Base-by-base conservation (phyloP, 352 stramenopile genomes). In the Globisporangium cylindrosporum region DNA sequence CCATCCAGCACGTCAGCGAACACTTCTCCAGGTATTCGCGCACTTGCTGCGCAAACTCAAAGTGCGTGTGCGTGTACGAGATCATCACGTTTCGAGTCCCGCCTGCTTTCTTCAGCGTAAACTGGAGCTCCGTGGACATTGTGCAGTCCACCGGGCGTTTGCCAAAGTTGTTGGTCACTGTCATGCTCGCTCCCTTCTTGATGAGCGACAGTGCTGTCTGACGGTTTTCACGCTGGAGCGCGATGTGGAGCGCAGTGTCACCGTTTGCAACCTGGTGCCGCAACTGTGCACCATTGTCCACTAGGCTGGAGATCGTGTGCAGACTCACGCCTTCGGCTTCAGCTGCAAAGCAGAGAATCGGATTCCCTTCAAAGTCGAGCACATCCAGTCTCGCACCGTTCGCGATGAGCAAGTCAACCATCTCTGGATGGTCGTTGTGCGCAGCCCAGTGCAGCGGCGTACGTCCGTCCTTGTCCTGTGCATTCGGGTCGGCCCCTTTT, bases 71-170 rank as follows among this genome's bases (percentile, higher is more conserved):
- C 36, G 84, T 90, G 65, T 92, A 93, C 58, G 79, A 91, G 48
- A 95, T 91, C 87, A 95, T 93, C 6, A 95, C 78, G 55, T 95
- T 84, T 10, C 87, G 82, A 9, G 67, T 86, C 12, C 84, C 84
- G 1, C 85, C 85, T 57, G 90, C 80, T 59, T 90, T 87, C 74
- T 93, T 93, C 15, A 93, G 69, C 29, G 76, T 73, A 49, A 93
- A 93, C 58, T 92, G 87, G 18, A 93, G 71, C 55, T 90, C 73
- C 2, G 83, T 93, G 5, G 85, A 93, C 9, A 84, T 91, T 25
- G 87, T 95, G 68, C 86, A 91, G 68, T 95, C 87, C 27, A 95
- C 81, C 1, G 87, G 81, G 14, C 87, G 84, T 48, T 88, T 84
- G 4, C 85, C 87, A 1, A 70, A 66, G 59, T 71, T 68, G 56